These are phyloP conservation scores for Eragrostis nindensis DNA, from an alignment of 176 grass and related monocot genomes.

Conservation along the genomic window DNA sequence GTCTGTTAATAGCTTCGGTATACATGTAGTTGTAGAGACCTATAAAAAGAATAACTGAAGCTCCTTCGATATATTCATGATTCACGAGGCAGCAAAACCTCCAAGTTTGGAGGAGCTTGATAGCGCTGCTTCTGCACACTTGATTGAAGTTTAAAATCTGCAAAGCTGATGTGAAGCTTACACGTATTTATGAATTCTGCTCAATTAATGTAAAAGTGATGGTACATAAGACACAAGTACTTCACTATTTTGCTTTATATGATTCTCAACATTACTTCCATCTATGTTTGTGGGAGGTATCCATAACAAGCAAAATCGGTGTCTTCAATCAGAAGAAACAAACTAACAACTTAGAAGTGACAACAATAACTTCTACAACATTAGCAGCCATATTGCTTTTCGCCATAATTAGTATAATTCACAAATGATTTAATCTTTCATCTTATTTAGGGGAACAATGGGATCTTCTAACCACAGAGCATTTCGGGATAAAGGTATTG, in stretches of 20 bases:
- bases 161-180: neutral
- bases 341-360: neutral
- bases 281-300: neutral
- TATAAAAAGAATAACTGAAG: neutral
- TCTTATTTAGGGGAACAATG: slow-evolving; percentile 48
- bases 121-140: neutral
- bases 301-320: neutral
- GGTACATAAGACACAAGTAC: neutral
- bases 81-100: neutral
- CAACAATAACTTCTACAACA: neutral
- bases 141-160: neutral
- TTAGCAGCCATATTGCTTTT: neutral
- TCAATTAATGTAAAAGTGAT: neutral
- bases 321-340: neutral
- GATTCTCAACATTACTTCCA: neutral
- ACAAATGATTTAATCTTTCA: slow-evolving; percentile 17
- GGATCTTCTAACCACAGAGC: slow-evolving; percentile 55
- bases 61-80: neutral
- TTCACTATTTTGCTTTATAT: neutral
- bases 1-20: neutral
- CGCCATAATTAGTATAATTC: neutral
- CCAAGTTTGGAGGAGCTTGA: neutral
- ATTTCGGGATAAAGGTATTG: slow-evolving; percentile 42
- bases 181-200: neutral
- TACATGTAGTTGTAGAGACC: neutral